These are phyloP conservation scores for Fomitopsis palustris DNA, from an alignment of 1,284 basidiomycete genomes.

Conservation along the genomic window DNA sequence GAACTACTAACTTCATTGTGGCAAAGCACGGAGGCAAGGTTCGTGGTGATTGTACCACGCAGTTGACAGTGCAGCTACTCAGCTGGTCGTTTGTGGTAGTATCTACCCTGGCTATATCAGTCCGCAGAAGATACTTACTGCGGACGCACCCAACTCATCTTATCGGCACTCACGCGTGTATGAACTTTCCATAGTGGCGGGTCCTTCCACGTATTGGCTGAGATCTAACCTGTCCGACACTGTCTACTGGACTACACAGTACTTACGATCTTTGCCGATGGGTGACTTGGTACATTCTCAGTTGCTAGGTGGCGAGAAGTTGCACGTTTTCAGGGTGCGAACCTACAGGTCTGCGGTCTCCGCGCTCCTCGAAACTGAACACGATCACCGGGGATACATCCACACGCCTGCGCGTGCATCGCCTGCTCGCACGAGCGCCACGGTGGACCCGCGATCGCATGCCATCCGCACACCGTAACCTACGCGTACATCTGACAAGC, in stretches of 20 bases:
- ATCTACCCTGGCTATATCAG: no score
- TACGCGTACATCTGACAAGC: neutral
- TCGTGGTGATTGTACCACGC: neutral
- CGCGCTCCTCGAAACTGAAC: neutral
- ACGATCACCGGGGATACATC: neutral
- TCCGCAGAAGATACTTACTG: no score
- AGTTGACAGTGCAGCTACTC: no score
- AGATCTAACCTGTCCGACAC: neutral
- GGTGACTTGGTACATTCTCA: neutral
- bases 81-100: no score
- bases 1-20: neutral
- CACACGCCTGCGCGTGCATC: neutral
- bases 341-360: neutral
- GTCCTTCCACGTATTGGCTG: neutral
- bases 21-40: neutral
- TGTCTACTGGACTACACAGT: neutral
- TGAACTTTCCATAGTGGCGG: neutral
- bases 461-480: neutral
- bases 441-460: neutral
- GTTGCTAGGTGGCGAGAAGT: neutral
- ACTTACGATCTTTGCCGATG: neutral
- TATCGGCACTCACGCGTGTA: neutral
- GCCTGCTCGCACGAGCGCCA: neutral
- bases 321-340: neutral
- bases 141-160: no score